phyloP scores from a whole-genome alignment of 768 basidiomycete species.

The Infundibulicybe gibba region DNA sequence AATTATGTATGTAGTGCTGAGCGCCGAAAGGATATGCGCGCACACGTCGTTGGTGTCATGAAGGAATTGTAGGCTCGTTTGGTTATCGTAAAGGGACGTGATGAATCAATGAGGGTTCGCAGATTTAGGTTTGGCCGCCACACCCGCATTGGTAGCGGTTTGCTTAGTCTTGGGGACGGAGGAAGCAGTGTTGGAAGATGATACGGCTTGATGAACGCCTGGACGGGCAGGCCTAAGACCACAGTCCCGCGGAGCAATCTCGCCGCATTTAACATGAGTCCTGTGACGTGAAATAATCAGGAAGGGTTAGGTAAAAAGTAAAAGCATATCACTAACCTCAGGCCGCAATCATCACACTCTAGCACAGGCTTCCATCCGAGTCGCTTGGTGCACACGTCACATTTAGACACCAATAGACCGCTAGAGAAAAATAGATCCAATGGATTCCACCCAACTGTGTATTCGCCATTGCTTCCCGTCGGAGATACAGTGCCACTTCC shows the following conservation, averaged over 20 bases:
- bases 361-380: slow-evolving; percentile 85
- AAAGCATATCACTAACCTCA: slow-evolving; percentile 44
- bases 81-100: background rate
- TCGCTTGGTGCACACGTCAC: slow-evolving; percentile 78
- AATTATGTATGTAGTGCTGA: too few relatives aligned
- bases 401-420: slow-evolving; percentile 69
- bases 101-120: slow-evolving; percentile 16
- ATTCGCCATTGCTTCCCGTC: slow-evolving; percentile 19
- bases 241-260: slow-evolving; percentile 76
- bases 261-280: slow-evolving; percentile 86
- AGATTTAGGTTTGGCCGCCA: slow-evolving; percentile 22
- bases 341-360: slow-evolving; percentile 86
- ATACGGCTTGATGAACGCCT: slow-evolving; percentile 17
- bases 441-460: slow-evolving; percentile 61
- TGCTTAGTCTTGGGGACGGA: slow-evolving; percentile 38
- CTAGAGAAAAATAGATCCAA: slow-evolving; percentile 77
- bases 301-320: slow-evolving; percentile 2
- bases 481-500: slow-evolving; percentile 32
- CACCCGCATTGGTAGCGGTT: slow-evolving; percentile 26
- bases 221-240: slow-evolving; percentile 46
- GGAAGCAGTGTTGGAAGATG: slow-evolving; percentile 26
- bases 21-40: too few relatives aligned
- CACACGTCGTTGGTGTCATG: too few relatives aligned
- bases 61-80: too few relatives aligned
- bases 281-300: slow-evolving; percentile 28